These are phyloP conservation scores for Sclerotinia subarctica DNA, from an alignment of 2,329 filamentous ascomycete genomes.

Conservation along the genomic window DNA sequence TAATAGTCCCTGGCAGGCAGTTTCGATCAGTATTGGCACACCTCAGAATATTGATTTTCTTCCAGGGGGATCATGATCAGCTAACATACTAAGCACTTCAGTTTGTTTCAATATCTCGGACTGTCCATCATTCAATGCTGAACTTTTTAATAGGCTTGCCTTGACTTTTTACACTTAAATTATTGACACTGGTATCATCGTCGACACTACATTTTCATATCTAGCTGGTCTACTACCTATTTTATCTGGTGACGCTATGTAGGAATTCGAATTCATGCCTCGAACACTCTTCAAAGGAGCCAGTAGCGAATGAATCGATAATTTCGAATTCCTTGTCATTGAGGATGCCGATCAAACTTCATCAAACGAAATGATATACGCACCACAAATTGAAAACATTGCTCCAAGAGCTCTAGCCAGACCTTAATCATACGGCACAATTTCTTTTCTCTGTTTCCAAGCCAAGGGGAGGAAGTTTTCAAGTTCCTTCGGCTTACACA, in stretches of 20 bases:
- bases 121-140: not conserved
- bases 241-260: not conserved
- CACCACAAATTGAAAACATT: conserved; percentile 2
- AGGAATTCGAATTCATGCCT: conserved; percentile 10
- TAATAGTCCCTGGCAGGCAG: conserved; percentile 30
- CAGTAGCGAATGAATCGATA: not conserved
- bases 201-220: conserved; percentile 3
- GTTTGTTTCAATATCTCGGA: conserved; percentile 22
- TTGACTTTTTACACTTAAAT: not conserved
- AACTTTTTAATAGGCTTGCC: not conserved
- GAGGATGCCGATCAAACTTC: not conserved
- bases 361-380: not conserved
- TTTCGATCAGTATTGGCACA: conserved; percentile 25
- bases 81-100: conserved; percentile 22
- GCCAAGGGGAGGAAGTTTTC: conserved; percentile 20
- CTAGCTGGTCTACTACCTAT: conserved; percentile 2
- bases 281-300: not conserved
- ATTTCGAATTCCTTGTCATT: conserved; percentile 10
- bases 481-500: conserved; percentile 32
- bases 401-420: not conserved
- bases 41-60: conserved; percentile 24
- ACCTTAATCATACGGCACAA: not conserved
- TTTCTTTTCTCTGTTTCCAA: conserved; percentile 5
- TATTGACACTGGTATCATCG: not conserved
- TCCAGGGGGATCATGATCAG: conserved; percentile 23